These are phyloP conservation scores for Silene conica DNA, from an alignment of 148 eudicot genomes.

Conservation along the genomic window DNA sequence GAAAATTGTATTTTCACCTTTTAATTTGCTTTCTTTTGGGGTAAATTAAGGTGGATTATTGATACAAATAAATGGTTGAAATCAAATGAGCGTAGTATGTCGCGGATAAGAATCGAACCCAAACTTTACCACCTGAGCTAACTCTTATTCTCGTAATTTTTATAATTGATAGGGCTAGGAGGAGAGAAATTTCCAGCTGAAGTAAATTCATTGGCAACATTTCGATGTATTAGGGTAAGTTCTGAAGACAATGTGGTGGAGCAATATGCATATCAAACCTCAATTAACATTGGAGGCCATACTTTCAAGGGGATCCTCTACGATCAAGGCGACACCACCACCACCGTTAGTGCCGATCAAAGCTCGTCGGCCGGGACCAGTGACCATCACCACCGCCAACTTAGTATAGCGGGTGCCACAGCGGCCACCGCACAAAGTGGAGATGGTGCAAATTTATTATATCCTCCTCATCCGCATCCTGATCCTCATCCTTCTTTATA, in stretches of 20 bases:
- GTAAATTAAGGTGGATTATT: neutral
- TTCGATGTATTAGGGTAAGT: constrained; percentile 59
- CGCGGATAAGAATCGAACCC: too few relatives aligned
- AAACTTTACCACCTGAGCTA: too few relatives aligned
- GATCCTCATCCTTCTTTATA: constrained; percentile 27
- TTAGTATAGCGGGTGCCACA: constrained; percentile 18
- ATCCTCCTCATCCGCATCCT: constrained; percentile 23
- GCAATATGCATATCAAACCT: constrained; percentile 73
- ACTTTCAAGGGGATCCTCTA: constrained; percentile 66
- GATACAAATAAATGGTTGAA: neutral
- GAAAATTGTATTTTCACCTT: neutral
- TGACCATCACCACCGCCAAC: constrained; percentile 28
- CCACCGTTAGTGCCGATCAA: constrained; percentile 25
- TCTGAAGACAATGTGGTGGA: constrained; percentile 58
- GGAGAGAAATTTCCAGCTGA: constrained; percentile 56
- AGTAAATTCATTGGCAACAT: constrained; percentile 45
- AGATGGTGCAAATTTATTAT: constrained; percentile 26
- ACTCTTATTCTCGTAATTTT: too few relatives aligned
- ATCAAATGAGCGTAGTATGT: too few relatives aligned
- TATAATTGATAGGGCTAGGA: constrained; percentile 28
- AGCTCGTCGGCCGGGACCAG: constrained; percentile 36
- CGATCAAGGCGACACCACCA: constrained; percentile 56
- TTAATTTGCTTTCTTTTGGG: neutral
- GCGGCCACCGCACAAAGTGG: constrained; percentile 13
- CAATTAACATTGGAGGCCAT: constrained; percentile 65